Evolutionary conservation across 768 basidiomycete genomes (phyloP).

Genomic region (Pisolithus albus): DNA sequence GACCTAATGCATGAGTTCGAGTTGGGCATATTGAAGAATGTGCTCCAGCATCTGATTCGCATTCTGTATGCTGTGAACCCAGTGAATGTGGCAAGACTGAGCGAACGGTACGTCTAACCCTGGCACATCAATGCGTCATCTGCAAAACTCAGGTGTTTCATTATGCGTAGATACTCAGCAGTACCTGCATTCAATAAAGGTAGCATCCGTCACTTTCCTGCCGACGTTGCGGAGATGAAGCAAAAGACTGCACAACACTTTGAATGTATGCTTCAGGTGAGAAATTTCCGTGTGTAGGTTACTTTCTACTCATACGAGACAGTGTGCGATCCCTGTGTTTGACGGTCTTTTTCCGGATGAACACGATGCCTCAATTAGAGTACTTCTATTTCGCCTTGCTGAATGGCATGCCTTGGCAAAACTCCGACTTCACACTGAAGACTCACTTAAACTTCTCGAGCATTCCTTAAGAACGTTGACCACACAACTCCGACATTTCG

Average conservation of each 20-base stretch:
- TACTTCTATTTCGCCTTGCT: conserved; percentile 15
- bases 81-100: not conserved
- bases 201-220: conserved; percentile 31
- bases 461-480: no score
- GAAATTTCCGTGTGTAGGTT: no score
- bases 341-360: conserved; percentile 29
- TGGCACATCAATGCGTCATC: not conserved
- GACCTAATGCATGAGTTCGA: conserved; percentile 40
- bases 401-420: conserved; percentile 13
- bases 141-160: not conserved
- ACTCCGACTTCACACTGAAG: conserved; percentile 2
- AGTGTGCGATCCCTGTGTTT: conserved; percentile 35
- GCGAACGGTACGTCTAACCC: not conserved
- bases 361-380: conserved; percentile 16
- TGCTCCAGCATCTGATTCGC: conserved; percentile 31
- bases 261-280: conserved; percentile 11
- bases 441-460: not conserved
- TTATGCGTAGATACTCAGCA: conserved; percentile 5
- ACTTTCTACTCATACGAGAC: not conserved
- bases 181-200: conserved; percentile 13
- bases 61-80: conserved; percentile 19
- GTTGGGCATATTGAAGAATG: conserved; percentile 31
- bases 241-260: conserved; percentile 16
- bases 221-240: conserved; percentile 33
- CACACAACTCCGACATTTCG: not conserved